Conservation (phyloP, 768 basidiomycete genomes). For the Exidia glandulosa region DNA sequence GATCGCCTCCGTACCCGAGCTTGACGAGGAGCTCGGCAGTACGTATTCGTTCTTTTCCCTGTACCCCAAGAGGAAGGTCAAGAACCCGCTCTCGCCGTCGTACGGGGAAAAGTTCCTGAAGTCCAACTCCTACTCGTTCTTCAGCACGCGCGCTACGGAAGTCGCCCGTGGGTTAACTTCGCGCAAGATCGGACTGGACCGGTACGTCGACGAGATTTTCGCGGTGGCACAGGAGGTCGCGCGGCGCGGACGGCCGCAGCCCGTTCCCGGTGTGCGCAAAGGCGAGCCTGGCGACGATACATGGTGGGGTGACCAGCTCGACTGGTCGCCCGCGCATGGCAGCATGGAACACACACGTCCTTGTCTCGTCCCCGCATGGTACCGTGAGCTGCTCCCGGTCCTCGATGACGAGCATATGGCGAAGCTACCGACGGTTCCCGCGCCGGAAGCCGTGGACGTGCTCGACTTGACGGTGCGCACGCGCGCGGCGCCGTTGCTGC, state of each 20-base stretch:
- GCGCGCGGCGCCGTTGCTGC: slow-evolving; percentile 70
- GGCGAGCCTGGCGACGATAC: slow-evolving; percentile 10
- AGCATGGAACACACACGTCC: neutral
- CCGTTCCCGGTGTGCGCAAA: neutral
- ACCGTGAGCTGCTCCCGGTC: slow-evolving; percentile 55
- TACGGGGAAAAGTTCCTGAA: slow-evolving; percentile 38
- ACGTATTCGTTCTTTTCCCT: slow-evolving; percentile 13
- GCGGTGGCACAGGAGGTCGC: slow-evolving; percentile 29
- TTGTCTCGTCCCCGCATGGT: slow-evolving; percentile 61
- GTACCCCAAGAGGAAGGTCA: neutral
- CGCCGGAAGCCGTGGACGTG: slow-evolving; percentile 33
- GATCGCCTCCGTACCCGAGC: slow-evolving; percentile 27
- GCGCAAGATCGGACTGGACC: too few species aligned
- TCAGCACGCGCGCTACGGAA: neutral
- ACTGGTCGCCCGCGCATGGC: slow-evolving; percentile 41
- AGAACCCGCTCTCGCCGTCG: slow-evolving; percentile 31
- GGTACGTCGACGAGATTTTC: slow-evolving; percentile 22
- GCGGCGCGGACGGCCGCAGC: neutral
- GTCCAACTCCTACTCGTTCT: slow-evolving; percentile 29
- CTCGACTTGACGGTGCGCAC: slow-evolving; percentile 81
- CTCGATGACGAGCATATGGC: neutral
- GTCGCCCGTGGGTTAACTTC: too few species aligned
- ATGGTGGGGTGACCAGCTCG: slow-evolving; percentile 49
- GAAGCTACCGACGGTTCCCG: neutral
- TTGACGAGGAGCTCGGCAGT: slow-evolving; percentile 21